Base-by-base conservation (phyloP, 2,329 filamentous ascomycete genomes). In the Aureobasidium melanogenum region DNA sequence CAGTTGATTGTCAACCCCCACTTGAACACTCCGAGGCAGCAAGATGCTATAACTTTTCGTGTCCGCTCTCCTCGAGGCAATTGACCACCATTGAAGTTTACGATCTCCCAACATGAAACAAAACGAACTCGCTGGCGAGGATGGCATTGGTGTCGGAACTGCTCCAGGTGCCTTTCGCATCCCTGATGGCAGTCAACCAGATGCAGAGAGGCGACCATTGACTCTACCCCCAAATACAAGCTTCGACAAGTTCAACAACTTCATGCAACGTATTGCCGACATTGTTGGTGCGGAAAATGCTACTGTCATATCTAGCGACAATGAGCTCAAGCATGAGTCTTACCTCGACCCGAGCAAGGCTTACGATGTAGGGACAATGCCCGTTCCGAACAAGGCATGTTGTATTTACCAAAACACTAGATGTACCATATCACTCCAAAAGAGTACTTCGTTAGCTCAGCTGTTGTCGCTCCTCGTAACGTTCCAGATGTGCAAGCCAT, bases 401-500 rank as follows among this genome's bases (percentile, higher is more conserved):
- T 30, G 28, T 30, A 17, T 26, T 47, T n/a, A 47, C 14, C 6
- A 10, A 4, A 7, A 9, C 10, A 3, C 15, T n/a, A 47, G 26
- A 63, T 63, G 62, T 63, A 55, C 17, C 62, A 75, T 60, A 64
- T 80, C 30, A 64, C 75, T 36, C 73, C 76, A 19, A 71, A 76
- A 61, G 73, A 76, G 6, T 74, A 76, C 54, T 74, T 81, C 57
- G 70, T 81, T 9, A 72, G 74, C 22, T 79, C 76, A 24, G 77
- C 77, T 6, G 69, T 77, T 7, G 69, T 77, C 5, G 69, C 69
- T 41, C 72, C 72, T 9, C 46, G 69, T 5, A 67, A 71, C 28
- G 74, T 76, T 10, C 69, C 43, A 19, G 78, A 82, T 55, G 79
- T 81, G 3, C 79, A 81, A 68, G 67, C 67, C 1, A 70, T 81